Base-by-base conservation (phyloP, 106 monocot species). In the Vanilla planifolia region DNA sequence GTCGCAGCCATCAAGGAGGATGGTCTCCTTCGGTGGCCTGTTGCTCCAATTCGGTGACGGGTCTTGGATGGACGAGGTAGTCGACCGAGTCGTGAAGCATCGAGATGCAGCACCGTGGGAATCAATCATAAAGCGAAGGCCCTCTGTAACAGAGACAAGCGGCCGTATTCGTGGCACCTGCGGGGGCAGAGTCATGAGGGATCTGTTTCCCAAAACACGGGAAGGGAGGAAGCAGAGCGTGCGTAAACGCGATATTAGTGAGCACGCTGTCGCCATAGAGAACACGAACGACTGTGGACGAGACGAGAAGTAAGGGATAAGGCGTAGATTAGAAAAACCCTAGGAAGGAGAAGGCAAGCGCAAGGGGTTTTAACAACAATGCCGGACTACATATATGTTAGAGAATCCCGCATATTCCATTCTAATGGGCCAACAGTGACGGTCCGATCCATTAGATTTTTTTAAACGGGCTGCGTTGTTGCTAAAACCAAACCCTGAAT, bases 11-110 rank as follows among this genome's bases (percentile, higher is more conserved):
- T 94, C 93, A 36, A 94, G 77, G 13, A 94, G 68, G 47, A 94
- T 94, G 11, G 93, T 94, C 73, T 94, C 93, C 67, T 94, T 94
- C 17, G 93, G 93, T 0, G 93, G 93, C 17, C 93, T 71, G 52
- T 89, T 89, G 81, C 89, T 89, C 82, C 81, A 94, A 75, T 89
- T 94, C 1, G 93, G 93, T 15, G 74, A 77, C 29, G 89, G 82
- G 44, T 94, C 93, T 34, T 85, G 77, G 17, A 94, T 61, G 16
- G 93, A 94, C 0, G 93, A 94, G 6, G 82, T 80, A 5, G 89
- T 83, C 33, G 82, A 69, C 35, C 82, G 79, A 17, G 82, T 77
- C 25, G 93, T 79, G 62, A 89, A 89, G 74, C 75, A 77, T 6
- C 82, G 61, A 6, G 21, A 14, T 16, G 48, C 0, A 43, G 10